A percentile compares a stretch with the other conserved stretches of the same genome.
Conservation (phyloP, 2,329 filamentous ascomycete genomes). For the Amauroascus niger region DNA sequence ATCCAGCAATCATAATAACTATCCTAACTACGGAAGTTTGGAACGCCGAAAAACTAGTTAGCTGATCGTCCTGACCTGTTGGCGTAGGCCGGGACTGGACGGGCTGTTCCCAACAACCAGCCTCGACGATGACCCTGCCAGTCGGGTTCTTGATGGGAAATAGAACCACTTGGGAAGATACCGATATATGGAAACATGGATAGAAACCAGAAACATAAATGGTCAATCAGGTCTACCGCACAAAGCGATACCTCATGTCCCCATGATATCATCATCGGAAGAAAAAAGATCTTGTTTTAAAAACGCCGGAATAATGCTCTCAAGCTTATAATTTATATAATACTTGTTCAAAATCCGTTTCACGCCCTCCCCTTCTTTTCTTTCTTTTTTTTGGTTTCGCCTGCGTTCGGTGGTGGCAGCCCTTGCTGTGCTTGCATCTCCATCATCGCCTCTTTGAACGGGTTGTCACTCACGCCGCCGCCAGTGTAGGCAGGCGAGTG, state of each 20-base stretch:
- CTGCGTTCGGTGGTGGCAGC: conserved; percentile 42
- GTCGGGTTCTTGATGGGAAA: too few species aligned
- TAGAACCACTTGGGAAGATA: too few species aligned
- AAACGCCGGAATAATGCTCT: not conserved
- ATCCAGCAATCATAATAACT: too few species aligned
- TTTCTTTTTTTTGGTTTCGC: conserved; percentile 38
- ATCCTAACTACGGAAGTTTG: too few species aligned
- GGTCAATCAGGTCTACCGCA: not conserved
- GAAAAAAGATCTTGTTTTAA: too few species aligned
- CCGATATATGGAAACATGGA: not conserved
- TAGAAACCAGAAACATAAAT: not conserved
- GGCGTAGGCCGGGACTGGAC: too few species aligned
- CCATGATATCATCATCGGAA: not conserved
- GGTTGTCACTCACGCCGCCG: conserved; percentile 86
- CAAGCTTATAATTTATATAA: not conserved
- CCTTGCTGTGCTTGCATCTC: conserved; percentile 59
- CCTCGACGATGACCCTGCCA: too few species aligned
- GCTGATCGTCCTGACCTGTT: too few species aligned
- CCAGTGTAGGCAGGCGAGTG: conserved; percentile 84
- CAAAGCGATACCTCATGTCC: not conserved
- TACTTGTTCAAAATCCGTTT: not conserved
- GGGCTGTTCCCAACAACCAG: too few species aligned
- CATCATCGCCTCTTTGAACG: conserved; percentile 93
- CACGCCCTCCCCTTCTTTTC: conserved; percentile 40
- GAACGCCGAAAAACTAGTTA: too few species aligned